A percentile compares a stretch with the other conserved stretches of the same genome.
phyloP scores from a whole-genome alignment of 2,329 filamentous ascomycete genomes.

The Monosporascus sp. region DNA sequence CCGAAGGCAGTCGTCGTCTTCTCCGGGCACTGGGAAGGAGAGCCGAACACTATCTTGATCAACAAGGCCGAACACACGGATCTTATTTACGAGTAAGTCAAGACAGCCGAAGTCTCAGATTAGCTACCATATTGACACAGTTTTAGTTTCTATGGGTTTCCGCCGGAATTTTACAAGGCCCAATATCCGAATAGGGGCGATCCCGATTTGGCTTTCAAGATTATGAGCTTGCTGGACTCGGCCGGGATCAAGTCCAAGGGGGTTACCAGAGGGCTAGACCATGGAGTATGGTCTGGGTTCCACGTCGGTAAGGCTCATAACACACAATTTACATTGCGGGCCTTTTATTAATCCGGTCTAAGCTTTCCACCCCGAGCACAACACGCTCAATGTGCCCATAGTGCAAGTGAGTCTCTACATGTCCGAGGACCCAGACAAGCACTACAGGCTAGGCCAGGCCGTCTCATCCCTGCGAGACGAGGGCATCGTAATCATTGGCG shows the following conservation, averaged over 20 bases:
- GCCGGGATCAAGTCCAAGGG: constrained; percentile 55
- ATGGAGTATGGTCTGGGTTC: constrained; percentile 71
- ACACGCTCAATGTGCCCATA: constrained; percentile 60
- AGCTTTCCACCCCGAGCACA: constrained; percentile 57
- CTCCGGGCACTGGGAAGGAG: constrained; percentile 71
- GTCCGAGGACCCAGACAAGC: constrained; percentile 57
- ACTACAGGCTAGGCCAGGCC: constrained; percentile 63
- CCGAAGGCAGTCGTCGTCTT: constrained; percentile 71
- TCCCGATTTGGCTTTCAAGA: constrained; percentile 50
- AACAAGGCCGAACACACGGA: constrained; percentile 60
- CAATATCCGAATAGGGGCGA: constrained; percentile 60
- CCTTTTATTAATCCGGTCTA: not conserved
- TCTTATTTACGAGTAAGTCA: constrained; percentile 61
- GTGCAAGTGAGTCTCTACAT: constrained; percentile 68
- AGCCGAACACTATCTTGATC: constrained; percentile 50
- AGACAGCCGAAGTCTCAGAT: not conserved
- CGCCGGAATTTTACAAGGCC: constrained; percentile 61
- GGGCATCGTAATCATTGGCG: constrained; percentile 61
- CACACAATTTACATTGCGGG: not conserved
- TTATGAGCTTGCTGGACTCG: constrained; percentile 48
- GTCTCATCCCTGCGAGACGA: constrained; percentile 61
- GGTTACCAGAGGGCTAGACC: constrained; percentile 62
- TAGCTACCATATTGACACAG: constrained; percentile 9
- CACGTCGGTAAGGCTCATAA: constrained; percentile 31
- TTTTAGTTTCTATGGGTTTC: constrained; percentile 63